A percentile compares a stretch with the other conserved stretches of the same genome.
Conservation (phyloP, 164 flowering plant species). For the Protea cynaroides region DNA sequence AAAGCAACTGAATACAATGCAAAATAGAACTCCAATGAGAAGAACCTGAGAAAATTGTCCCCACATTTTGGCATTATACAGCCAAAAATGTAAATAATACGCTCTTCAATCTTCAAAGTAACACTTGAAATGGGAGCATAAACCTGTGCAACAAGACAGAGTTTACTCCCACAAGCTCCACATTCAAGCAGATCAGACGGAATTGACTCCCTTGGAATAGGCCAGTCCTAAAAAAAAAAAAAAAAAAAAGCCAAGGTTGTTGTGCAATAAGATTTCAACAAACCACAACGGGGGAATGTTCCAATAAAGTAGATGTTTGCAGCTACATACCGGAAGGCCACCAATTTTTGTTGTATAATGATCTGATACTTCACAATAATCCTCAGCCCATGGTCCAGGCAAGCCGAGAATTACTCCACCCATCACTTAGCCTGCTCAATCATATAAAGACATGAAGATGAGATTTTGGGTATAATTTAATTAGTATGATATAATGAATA, state of each 20-base stretch:
- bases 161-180: constrained; percentile 40
- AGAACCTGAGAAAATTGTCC: constrained; percentile 42
- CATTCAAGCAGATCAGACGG: constrained; percentile 45
- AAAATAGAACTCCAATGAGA: neutral
- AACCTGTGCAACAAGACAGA: constrained; percentile 81
- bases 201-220: constrained; percentile 25
- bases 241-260: neutral
- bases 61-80: constrained; percentile 59
- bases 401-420: constrained; percentile 58
- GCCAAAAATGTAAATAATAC: constrained; percentile 61
- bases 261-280: neutral
- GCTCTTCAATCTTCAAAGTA: constrained; percentile 51
- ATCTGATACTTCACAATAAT: constrained; percentile 60
- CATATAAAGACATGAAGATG: neutral
- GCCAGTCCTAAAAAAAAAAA: constrained; percentile 61
- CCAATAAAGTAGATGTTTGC: neutral
- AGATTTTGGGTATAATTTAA: neutral
- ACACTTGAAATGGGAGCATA: constrained; percentile 63
- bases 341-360: constrained; percentile 85
- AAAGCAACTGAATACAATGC: neutral
- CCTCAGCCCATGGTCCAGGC: constrained; percentile 89
- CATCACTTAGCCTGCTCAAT: constrained; percentile 26
- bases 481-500: neutral
- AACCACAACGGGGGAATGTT: neutral
- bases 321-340: constrained; percentile 65